Base-by-base conservation (phyloP, 352 stramenopile genomes). In the Phytophthora crassamura region DNA sequence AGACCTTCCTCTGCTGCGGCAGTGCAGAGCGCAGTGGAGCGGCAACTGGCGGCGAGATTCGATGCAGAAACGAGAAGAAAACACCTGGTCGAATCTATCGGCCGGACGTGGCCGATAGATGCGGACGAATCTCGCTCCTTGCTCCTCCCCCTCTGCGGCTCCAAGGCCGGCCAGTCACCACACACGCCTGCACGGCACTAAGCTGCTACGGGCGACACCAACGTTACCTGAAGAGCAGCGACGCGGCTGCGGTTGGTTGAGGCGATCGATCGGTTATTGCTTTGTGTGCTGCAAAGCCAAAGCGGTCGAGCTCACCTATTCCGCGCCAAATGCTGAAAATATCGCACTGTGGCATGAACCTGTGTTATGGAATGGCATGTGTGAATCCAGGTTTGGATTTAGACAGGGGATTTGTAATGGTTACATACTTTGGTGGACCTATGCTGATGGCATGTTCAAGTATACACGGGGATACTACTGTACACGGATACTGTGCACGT, bases 71-170 rank as follows among this genome's bases (percentile, higher is more conserved):
- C 68, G 52, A 65, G 52, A 54, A 54, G 34, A 38, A 49, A 67
- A 62, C 66, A 71, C 67, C 61, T 75, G 62, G 54, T 60, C 63
- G 63, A 72, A 72, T 76, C 63, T 72, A 59, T n/a, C n/a, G 40
- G 12, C 36, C 43, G 32, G 16, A 20, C 32, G 15, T 12, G 39
- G 46, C 15, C 28, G 20, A 15, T 30, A 28, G 30, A 40, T 8
- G 30, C 30, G 15, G 15, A 12, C 33, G 59, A 73, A 67, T 67
- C 57, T 72, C 34, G 40, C 40, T n/a, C 9, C 12, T 9, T 30
- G 30, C 15, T 52, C 62, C 39, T 47, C 20, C 38, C n/a, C 38
- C 49, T 30, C 47, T 53, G 34, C 28, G 14, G 30, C 14, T 40
- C 52, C 51, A 35, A 38, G 28, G 5, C 28, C 28, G n/a, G 15